A percentile compares a stretch with the other conserved stretches of the same genome.
These are phyloP conservation scores for Murraya paniculata DNA, from an alignment of 345 rosid species.

Conservation along the genomic window DNA sequence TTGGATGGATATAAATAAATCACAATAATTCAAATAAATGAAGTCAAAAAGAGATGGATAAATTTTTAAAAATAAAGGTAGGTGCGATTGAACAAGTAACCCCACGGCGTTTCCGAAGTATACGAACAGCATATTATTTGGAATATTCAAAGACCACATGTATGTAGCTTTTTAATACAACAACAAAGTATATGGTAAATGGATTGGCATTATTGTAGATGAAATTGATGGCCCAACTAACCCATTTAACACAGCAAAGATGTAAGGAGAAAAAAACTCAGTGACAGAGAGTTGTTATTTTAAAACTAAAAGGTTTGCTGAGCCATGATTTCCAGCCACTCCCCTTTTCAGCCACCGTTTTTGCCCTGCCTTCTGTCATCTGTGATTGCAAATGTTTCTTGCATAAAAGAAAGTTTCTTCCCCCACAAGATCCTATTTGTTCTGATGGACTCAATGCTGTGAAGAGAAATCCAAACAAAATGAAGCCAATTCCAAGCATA, in stretches of 20 bases:
- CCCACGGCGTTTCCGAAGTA: neutral
- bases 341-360: conserved; percentile 35
- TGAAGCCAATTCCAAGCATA: neutral
- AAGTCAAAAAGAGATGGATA: neutral
- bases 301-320: conserved; percentile 55
- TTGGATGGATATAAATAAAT: neutral
- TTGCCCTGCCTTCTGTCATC: conserved; percentile 33
- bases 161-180: neutral
- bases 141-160: neutral
- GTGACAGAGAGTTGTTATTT: conserved; percentile 11
- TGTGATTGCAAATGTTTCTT: conserved; percentile 54
- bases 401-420: conserved; percentile 74
- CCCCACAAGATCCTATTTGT: conserved; percentile 56
- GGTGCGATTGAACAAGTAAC: neutral
- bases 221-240: neutral
- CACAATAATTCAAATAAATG: neutral
- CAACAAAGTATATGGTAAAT: neutral
- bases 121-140: neutral
- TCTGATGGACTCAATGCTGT: conserved; percentile 63
- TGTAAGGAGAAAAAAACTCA: neutral
- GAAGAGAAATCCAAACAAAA: neutral
- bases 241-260: no score
- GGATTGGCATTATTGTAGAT: neutral
- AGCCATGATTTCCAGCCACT: conserved; percentile 79
- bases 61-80: neutral